These are phyloP conservation scores for Botrytis porri DNA, from an alignment of 2,329 filamentous ascomycete species.

Conservation along the genomic window DNA sequence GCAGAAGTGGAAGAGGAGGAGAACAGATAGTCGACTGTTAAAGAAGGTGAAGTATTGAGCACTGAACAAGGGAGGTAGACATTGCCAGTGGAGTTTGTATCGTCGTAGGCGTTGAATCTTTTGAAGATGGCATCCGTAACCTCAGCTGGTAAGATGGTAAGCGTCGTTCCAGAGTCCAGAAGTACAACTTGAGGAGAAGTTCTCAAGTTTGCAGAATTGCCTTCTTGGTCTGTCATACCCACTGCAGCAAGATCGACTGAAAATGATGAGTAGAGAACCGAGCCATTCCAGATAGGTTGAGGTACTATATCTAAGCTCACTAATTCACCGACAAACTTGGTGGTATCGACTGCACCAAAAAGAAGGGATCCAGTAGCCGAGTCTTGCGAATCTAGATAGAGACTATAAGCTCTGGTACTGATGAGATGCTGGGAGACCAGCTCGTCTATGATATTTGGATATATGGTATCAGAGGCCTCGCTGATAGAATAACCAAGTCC, in stretches of 20 bases:
- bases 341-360: constrained; percentile 47
- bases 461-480: constrained; percentile 44
- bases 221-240: constrained; percentile 31
- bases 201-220: constrained; percentile 23
- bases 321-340: constrained; percentile 43
- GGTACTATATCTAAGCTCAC: constrained; percentile 27
- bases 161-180: constrained; percentile 63
- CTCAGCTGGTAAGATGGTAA: constrained; percentile 59
- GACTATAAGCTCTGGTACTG: constrained; percentile 41
- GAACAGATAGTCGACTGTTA: constrained; percentile 48
- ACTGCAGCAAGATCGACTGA: constrained; percentile 31
- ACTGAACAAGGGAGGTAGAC: constrained; percentile 42
- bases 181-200: constrained; percentile 46
- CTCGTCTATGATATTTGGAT: constrained; percentile 34
- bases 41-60: constrained; percentile 37
- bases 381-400: constrained; percentile 37
- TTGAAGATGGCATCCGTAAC: constrained; percentile 45
- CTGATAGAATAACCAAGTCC: constrained; percentile 53
- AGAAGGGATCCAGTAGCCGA: constrained; percentile 38
- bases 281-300: constrained; percentile 22
- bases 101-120: constrained; percentile 42
- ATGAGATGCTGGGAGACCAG: constrained; percentile 44
- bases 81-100: constrained; percentile 20
- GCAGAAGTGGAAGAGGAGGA: constrained; percentile 42
- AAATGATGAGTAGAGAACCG: constrained; percentile 26